A percentile compares a stretch with the other conserved stretches of the same genome.
Evolutionary conservation across 2,329 filamentous ascomycete genomes (phyloP).

Genomic region (Ceratocystis smalleyi): DNA sequence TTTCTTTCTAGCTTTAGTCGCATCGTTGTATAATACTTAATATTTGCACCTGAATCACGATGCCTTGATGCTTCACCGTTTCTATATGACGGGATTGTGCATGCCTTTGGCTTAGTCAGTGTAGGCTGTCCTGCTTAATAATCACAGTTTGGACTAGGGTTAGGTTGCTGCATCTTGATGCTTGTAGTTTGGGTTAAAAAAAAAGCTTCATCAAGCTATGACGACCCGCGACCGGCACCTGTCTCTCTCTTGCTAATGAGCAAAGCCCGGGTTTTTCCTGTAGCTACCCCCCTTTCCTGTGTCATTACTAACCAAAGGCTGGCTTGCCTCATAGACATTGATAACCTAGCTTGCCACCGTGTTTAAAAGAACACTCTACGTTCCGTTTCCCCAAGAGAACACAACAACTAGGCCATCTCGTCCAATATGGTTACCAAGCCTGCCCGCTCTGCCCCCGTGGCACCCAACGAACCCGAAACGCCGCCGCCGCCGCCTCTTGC

Average conservation of each 20-base stretch:
- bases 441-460: background rate
- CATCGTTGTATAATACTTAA: background rate
- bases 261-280: background rate
- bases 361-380: background rate
- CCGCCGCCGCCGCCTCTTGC: conserved; percentile 5
- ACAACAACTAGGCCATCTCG: background rate
- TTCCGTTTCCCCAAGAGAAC: too few relatives aligned
- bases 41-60: background rate
- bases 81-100: too few relatives aligned
- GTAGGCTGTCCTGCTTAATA: background rate
- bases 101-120: background rate
- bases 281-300: too few relatives aligned
- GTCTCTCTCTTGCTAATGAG: background rate
- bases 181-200: background rate
- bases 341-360: background rate
- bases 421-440: background rate
- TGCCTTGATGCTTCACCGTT: background rate
- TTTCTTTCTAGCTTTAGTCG: background rate
- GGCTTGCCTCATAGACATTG: background rate
- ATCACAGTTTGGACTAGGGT: background rate
- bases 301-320: background rate
- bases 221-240: background rate
- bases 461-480: background rate
- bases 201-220: background rate
- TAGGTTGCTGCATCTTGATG: background rate